Evolutionary conservation across 2,329 filamentous ascomycete species (phyloP).

Genomic region (Cladosporium halotolerans): DNA sequence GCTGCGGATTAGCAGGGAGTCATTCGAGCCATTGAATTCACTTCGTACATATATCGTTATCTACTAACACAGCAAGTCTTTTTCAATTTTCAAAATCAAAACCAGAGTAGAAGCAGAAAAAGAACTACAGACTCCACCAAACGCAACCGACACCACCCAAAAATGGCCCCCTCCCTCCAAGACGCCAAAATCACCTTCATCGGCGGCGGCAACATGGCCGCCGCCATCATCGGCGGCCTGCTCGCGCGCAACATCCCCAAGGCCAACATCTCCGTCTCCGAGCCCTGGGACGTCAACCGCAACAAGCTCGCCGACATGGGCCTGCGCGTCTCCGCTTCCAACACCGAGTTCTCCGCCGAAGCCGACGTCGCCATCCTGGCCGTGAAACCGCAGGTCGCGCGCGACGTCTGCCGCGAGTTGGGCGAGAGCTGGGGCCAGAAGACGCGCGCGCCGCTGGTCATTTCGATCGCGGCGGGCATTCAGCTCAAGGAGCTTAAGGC

Average conservation of each 20-base stretch:
- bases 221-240: constrained; percentile 25
- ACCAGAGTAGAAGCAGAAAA: too few species aligned
- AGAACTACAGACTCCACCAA: too few species aligned
- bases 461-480: constrained; percentile 24
- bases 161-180: constrained; percentile 9
- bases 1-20: too few species aligned
- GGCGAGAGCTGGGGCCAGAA: constrained; percentile 14
- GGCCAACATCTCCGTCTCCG: constrained; percentile 23
- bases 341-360: constrained; percentile 19
- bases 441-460: constrained; percentile 16
- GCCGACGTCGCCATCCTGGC: constrained; percentile 25
- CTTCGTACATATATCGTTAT: too few species aligned
- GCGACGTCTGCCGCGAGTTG: constrained; percentile 22
- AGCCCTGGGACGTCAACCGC: constrained; percentile 26
- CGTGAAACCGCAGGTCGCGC: constrained; percentile 25
- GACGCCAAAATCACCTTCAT: constrained; percentile 8
- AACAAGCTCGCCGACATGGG: constrained; percentile 24
- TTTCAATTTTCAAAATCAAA: too few species aligned
- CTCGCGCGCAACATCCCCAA: constrained; percentile 19
- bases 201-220: constrained; percentile 26
- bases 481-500: constrained; percentile 18
- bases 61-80: too few species aligned
- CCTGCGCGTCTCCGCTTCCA: constrained; percentile 21
- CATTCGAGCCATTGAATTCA: too few species aligned
- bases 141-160: background rate